Conservation (phyloP, 2,329 filamentous ascomycete genomes). For the Talaromyces funiculosus region DNA sequence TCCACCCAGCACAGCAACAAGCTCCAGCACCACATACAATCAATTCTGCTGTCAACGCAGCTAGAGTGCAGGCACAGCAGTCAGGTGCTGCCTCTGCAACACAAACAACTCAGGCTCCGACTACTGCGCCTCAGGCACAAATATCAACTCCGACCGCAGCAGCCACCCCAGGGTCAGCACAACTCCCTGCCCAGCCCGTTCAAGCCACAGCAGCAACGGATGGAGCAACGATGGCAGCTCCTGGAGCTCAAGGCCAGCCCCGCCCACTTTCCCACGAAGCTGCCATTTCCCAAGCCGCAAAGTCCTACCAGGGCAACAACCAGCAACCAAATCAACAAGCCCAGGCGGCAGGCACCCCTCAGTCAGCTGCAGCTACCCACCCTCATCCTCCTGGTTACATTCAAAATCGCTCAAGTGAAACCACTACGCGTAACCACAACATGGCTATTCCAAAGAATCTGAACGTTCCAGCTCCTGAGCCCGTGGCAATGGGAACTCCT, state of each 20-base stretch:
- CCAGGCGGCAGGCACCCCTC: constrained; percentile 20
- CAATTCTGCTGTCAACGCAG: constrained; percentile 44
- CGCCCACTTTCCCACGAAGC: constrained; percentile 42
- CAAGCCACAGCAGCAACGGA: constrained; percentile 4
- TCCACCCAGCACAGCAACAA: constrained; percentile 30
- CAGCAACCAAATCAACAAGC: constrained; percentile 17
- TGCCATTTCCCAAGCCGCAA: constrained; percentile 42
- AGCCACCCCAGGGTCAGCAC: constrained; percentile 2
- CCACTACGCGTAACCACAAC: constrained; percentile 50
- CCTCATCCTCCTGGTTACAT: constrained; percentile 39
- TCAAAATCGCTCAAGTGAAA: constrained; percentile 36
- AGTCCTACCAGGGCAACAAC: constrained; percentile 35
- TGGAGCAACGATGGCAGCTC: constrained; percentile 15
- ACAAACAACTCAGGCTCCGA: constrained; percentile 5
- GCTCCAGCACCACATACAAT: constrained; percentile 43
- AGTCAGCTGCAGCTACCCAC: constrained; percentile 31
- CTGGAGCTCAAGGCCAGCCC: constrained; percentile 32
- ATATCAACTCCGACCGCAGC: constrained; percentile 10
- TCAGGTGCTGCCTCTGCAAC: neutral
- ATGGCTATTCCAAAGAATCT: constrained; percentile 81
- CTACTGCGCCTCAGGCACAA: constrained; percentile 24
- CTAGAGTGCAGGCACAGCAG: constrained; percentile 27
- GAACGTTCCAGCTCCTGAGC: constrained; percentile 63
- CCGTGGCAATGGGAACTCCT: constrained; percentile 64
- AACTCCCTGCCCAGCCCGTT: neutral